Evolutionary conservation across 2,329 filamentous ascomycete species (phyloP), one percentile per base, ranked within the genome.

Genomic region (Sclerotinia subarctica): DNA sequence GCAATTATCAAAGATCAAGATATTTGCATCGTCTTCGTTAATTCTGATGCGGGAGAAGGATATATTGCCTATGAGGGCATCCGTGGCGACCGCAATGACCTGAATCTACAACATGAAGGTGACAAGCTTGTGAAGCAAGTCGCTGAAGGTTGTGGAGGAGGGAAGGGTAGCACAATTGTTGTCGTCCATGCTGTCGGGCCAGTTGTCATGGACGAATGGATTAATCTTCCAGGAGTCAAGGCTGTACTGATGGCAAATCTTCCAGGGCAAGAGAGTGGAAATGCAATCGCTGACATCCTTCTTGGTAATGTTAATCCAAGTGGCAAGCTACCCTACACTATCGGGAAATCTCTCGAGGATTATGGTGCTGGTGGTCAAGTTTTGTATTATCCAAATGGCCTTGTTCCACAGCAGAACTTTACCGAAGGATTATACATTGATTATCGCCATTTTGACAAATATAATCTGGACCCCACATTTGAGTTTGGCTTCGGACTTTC

Each of bases 181-280:
- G 88, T 97, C 5, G 83, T 96, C 3, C 94, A 97, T 76, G 86
- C 92, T 0, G 92, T 97, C 29, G 94, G 94, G 0, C 92, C 94
- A 0, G 87, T 96, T 3, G 80, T 94, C 2, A 78, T 97, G 68
- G 93, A 97, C 73, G 82, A 86, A 24, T 97, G 92, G 89, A 88
- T 94, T 70, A 87, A 94, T 64, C 80, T 92, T 0, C 88, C 91
- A 1, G 87, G 86, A 29, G 87, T 97, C 71, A 93, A 93, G 76
- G 89, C 90, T 0, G 88, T 96, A 0, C 77, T 97, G 2, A 84
- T 95, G 66, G 92, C 92, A n/a, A 91, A 96, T 74, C 82, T 97
- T 1, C 94, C 94, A 0, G 93, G 93, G 1, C 88, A 96, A 76
- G 93, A 97, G 77, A 93, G 90, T 53, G 94, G 94, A 11, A 90